A percentile compares a stretch with the other conserved stretches of the same genome.
These are phyloP conservation scores for Nakaseomyces nivariensis DNA, from an alignment of 1,139 yeast species.

Conservation along the genomic window DNA sequence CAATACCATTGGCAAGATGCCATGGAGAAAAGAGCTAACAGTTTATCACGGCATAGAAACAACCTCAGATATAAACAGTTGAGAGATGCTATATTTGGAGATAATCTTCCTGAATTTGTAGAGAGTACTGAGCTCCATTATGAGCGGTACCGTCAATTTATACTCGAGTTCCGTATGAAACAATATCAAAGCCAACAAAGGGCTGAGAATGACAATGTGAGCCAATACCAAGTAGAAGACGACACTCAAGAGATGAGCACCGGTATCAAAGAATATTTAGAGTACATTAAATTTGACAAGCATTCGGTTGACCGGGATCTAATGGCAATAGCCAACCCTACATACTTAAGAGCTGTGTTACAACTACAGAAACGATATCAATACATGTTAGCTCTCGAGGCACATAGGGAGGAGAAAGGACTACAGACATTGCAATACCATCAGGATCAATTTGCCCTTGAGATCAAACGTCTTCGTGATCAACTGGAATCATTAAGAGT, in stretches of 20 bases:
- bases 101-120: conserved; percentile 1
- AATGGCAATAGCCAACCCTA: not conserved
- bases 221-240: too few relatives aligned
- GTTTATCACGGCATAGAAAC: not conserved
- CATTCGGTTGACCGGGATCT: not conserved
- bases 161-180: not conserved
- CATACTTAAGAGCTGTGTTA: not conserved
- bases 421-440: not conserved
- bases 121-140: conserved; percentile 3
- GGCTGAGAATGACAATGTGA: not conserved
- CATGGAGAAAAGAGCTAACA: conserved; percentile 6
- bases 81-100: conserved; percentile 1
- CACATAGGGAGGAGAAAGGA: not conserved
- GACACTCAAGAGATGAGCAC: not conserved
- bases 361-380: not conserved
- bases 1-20: conserved; percentile 43
- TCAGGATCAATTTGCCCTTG: not conserved
- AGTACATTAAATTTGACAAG: not conserved
- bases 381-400: not conserved
- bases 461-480: not conserved
- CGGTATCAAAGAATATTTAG: not conserved
- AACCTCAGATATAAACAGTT: not conserved
- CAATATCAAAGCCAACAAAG: not conserved
- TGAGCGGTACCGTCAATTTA: not conserved
- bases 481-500: not conserved